Base-by-base conservation (phyloP, 768 basidiomycete genomes). In the Hericium coralloides region DNA sequence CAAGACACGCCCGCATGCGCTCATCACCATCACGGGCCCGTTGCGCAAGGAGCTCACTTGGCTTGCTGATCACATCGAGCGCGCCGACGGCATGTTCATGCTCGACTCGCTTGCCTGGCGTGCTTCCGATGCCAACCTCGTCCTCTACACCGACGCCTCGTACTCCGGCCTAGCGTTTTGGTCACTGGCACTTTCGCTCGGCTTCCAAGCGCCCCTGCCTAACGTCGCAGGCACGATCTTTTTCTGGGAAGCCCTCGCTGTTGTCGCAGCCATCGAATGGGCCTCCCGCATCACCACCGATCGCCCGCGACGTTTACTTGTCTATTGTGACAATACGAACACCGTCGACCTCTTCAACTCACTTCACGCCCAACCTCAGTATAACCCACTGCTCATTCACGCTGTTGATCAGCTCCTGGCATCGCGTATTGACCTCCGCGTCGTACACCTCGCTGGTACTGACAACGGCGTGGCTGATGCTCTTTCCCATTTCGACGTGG, bases 1-100 rank as follows among this genome's bases (percentile, higher is more conserved):
- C 0, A 70, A 72, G 50, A 17, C 38, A 0, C 25, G 55, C 10
- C 36, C 58, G 0, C 22, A 55, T 31, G 56, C 58, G 0, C 22
- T 18, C 0, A 50, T 77, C 1, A 69, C 58, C 25, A 48, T 75
- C 38, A 76, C 72, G 54, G 58, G 53, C 0, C 36, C 50, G 0
- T 57, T 77, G 20, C 31, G 55, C 0, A 45, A 52, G 0, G 73
- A 77, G 20, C 56, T 74, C 4, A 0, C 0, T 0, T 80, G 78
- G 77, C 60, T 73, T 1, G 50, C 49, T 0, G 25, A 64, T 4
- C 68, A 70, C 39, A n/a, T 38, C 0, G 48, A 50, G 12, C 17
- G n/a, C 14, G 59, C 51, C 51, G 9, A 3, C 0, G 45, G 55
- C n/a, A 54, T 62, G 49, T 47, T 36, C 49, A 18, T 66, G 12